These are phyloP conservation scores for Luffa acutangula DNA, from an alignment of 306 rosid species.

Conservation along the genomic window DNA sequence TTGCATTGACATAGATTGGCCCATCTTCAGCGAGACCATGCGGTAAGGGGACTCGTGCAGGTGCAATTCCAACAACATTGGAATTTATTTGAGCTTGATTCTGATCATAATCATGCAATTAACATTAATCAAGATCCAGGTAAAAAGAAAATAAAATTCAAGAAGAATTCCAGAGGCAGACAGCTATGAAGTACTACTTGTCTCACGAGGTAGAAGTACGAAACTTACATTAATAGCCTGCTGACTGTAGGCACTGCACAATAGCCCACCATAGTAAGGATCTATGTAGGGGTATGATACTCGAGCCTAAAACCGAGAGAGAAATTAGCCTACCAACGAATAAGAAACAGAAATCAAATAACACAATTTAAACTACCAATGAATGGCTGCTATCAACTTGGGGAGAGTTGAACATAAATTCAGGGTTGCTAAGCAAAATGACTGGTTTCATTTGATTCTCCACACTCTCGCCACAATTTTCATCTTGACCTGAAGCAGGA, in stretches of 20 bases:
- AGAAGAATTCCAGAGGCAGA: background rate
- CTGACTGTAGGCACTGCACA: constrained; percentile 37
- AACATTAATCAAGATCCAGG: background rate
- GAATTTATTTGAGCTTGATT: constrained; percentile 28
- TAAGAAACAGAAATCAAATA: constrained; percentile 12
- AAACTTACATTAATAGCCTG: constrained; percentile 47
- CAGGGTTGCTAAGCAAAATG: constrained; percentile 27
- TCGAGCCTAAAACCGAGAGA: constrained; percentile 34
- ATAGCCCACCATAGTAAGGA: constrained; percentile 39
- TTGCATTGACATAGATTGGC: constrained; percentile 83
- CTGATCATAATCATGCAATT: constrained; percentile 3
- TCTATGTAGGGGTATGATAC: constrained; percentile 43
- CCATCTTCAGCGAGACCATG: constrained; percentile 67
- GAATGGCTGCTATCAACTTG: constrained; percentile 30
- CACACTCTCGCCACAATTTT: constrained; percentile 21
- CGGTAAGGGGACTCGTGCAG: constrained; percentile 64
- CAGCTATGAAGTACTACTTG: background rate
- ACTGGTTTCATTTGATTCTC: constrained; percentile 38
- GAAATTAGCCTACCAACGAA: constrained; percentile 6
- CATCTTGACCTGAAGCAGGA: constrained; percentile 28
- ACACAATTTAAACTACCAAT: constrained; percentile 40
- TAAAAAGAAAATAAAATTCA: background rate
- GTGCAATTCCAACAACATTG: constrained; percentile 47
- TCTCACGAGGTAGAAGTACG: background rate
- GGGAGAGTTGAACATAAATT: constrained; percentile 25